A percentile compares a stretch with the other conserved stretches of the same genome.
These are phyloP conservation scores for Carex scoparia DNA, from an alignment of 176 grass and related monocot genomes.

Conservation along the genomic window DNA sequence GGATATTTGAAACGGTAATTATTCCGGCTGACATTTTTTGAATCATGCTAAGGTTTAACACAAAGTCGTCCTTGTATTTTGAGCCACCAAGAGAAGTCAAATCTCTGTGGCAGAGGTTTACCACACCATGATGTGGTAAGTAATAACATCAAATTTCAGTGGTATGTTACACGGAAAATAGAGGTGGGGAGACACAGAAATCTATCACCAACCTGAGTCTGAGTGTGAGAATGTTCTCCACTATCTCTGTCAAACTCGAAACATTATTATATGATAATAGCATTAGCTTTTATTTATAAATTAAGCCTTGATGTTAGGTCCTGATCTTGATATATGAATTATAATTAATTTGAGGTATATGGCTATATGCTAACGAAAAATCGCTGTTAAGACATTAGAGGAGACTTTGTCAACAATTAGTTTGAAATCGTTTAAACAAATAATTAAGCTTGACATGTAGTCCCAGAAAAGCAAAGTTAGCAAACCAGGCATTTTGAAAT, in stretches of 20 bases:
- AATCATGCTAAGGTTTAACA: neutral
- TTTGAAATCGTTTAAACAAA: conserved; percentile 30
- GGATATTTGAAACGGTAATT: neutral
- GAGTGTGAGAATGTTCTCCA: conserved; percentile 13
- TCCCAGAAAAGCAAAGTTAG: neutral
- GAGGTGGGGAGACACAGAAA: neutral
- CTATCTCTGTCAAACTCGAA: neutral
- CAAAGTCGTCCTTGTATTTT: conserved; percentile 11
- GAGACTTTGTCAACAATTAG: conserved; percentile 37
- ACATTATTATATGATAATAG: conserved; percentile 9
- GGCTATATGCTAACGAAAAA: neutral
- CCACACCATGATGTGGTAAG: neutral
- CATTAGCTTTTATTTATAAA: neutral
- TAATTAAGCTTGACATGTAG: neutral
- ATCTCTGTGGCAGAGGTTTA: neutral
- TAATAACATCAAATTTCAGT: neutral
- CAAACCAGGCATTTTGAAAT: conserved; percentile 8
- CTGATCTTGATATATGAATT: conserved; percentile 7
- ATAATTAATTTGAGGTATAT: neutral
- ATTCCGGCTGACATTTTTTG: conserved; percentile 7
- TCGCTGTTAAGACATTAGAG: neutral
- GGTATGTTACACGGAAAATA: neutral
- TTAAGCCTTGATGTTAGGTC: conserved; percentile 27
- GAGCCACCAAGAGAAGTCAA: neutral
- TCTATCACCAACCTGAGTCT: neutral